Percentiles rank a stretch among this genome's conserved stretches.
Evolutionary conservation across 495 filamentous ascomycete species (phyloP).

Genomic region (Penicillium salamii): DNA sequence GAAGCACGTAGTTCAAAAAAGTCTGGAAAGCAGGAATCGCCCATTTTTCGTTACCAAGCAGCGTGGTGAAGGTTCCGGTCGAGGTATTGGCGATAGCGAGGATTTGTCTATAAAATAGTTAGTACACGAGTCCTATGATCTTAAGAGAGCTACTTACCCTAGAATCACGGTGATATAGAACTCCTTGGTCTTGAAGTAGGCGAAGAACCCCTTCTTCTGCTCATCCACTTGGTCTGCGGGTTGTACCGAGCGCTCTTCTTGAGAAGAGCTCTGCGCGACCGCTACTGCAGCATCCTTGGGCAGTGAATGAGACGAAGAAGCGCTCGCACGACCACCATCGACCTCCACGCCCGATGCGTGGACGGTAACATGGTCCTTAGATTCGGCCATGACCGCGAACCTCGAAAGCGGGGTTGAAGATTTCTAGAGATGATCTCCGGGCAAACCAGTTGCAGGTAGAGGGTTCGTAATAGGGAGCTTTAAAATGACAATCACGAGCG

Average conservation of each 20-base stretch:
- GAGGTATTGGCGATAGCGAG: constrained; percentile 84
- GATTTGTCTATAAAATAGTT: constrained; percentile 57
- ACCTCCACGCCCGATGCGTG: constrained; percentile 17
- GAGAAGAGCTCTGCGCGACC: constrained; percentile 13
- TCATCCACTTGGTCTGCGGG: constrained; percentile 37
- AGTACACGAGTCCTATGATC: neutral
- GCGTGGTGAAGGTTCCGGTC: constrained; percentile 81
- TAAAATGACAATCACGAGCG: constrained; percentile 44
- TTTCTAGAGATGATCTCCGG: neutral
- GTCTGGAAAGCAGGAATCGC: constrained; percentile 97
- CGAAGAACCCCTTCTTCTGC: constrained; percentile 61
- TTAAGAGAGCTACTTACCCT: constrained; percentile 49
- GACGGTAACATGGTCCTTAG: constrained; percentile 26
- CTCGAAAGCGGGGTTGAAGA: constrained; percentile 7
- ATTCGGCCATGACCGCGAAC: constrained; percentile 21
- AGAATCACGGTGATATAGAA: constrained; percentile 82
- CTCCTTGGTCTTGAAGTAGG: constrained; percentile 77
- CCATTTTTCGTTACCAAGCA: constrained; percentile 65
- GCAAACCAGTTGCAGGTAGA: constrained; percentile 7
- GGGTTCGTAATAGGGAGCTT: constrained; percentile 37
- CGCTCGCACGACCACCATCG: constrained; percentile 1
- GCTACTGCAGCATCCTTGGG: constrained; percentile 24
- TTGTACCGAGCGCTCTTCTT: constrained; percentile 9
- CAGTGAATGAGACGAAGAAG: constrained; percentile 13
- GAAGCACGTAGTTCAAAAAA: constrained; percentile 87